A percentile compares a stretch with the other conserved stretches of the same genome.
Conservation (phyloP, 805 yeast species). For the Wickerhamiella parazyma region DNA sequence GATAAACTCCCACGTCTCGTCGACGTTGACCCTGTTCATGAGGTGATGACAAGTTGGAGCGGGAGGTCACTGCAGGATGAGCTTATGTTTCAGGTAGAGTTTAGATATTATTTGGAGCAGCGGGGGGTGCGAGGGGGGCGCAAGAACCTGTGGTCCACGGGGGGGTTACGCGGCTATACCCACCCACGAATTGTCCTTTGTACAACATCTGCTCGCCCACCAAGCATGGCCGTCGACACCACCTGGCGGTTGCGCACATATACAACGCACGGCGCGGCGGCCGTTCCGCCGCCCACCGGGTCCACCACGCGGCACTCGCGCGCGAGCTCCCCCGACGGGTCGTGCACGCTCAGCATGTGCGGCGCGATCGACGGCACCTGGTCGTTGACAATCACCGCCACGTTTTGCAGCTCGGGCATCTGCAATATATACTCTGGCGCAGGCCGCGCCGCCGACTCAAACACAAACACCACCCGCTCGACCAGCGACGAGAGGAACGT, state of each 20-base stretch:
- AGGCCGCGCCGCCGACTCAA: conserved; percentile 12
- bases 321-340: conserved; percentile 20
- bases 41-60: neutral
- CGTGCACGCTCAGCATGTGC: conserved; percentile 17
- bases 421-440: conserved; percentile 9
- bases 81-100: no score
- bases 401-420: conserved; percentile 11
- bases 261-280: conserved; percentile 22
- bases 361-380: conserved; percentile 4
- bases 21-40: conserved; percentile 21
- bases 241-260: conserved; percentile 19
- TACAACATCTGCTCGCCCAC: conserved; percentile 11
- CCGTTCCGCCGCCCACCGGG: conserved; percentile 25
- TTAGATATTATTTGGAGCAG: no score
- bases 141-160: no score
- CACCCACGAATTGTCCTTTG: neutral
- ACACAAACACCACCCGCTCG: conserved; percentile 14
- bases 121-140: no score
- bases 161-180: no score
- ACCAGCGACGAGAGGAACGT: conserved; percentile 13
- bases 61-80: no score
- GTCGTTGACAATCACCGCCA: conserved; percentile 12
- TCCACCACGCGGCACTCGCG: conserved; percentile 22
- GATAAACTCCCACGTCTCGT: conserved; percentile 30
- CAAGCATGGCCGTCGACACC: conserved; percentile 17